These are phyloP conservation scores for Lasiodiplodia theobromae DNA, from an alignment of 2,329 filamentous ascomycete genomes.

Conservation along the genomic window DNA sequence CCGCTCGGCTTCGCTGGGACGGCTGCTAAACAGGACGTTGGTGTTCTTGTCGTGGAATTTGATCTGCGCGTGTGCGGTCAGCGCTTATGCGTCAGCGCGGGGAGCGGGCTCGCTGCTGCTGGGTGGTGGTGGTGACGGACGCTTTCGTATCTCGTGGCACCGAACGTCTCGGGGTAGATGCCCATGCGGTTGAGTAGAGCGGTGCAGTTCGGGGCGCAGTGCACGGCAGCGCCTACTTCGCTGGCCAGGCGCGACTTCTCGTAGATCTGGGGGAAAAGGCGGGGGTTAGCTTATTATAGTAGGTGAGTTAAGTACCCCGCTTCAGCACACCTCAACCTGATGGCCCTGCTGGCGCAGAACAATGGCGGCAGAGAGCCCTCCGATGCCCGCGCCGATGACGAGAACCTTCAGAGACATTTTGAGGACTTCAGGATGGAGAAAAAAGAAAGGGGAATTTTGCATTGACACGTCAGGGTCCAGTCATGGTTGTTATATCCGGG, in stretches of 20 bases:
- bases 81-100: not conserved
- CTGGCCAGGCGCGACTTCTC: constrained; percentile 64
- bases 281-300: not conserved
- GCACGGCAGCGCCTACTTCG: constrained; percentile 68
- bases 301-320: too few species aligned
- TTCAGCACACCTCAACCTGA: constrained; percentile 42
- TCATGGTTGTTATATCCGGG: constrained; percentile 1
- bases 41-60: constrained; percentile 2
- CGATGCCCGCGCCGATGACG: constrained; percentile 57
- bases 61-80: not conserved
- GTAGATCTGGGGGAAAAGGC: constrained; percentile 50
- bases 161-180: constrained; percentile 49
- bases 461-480: not conserved
- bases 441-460: not conserved
- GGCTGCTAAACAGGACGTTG: not conserved
- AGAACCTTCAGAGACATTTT: constrained; percentile 37
- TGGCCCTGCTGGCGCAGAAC: constrained; percentile 62
- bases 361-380: constrained; percentile 61
- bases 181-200: constrained; percentile 60
- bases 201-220: constrained; percentile 68
- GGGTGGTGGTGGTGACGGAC: not conserved
- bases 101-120: not conserved
- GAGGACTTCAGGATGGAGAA: too few species aligned
- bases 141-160: constrained; percentile 38
- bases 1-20: not conserved